Evolutionary conservation across 1,284 basidiomycete species (phyloP), one percentile per base, ranked within the genome.

Genomic region (Erythrobasidium hasegawianum): DNA sequence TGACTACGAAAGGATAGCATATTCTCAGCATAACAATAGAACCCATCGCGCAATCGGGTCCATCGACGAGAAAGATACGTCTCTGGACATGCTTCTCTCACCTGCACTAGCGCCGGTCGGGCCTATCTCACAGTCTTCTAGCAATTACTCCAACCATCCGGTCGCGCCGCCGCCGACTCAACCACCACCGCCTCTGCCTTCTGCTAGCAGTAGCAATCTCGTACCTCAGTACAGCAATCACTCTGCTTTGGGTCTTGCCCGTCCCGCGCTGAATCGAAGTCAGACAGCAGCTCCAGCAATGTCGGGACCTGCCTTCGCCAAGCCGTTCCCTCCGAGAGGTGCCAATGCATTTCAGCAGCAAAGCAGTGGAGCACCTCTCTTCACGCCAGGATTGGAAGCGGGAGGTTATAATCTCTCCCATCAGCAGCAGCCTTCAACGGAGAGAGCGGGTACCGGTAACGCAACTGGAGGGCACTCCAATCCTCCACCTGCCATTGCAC

Each of bases 191-290:
- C 53, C 54, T 56, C 27, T 49, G 4, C 61, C 54, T 41, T 14
- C 4, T n/a, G 43, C n/a, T 47, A 7, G 7, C 43, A 47, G 22
- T 47, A 24, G 43, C 43, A 47, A 47, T 16, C 29, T 14, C 40
- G 33, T 33, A 11, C 33, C 33, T 33, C 33, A 33, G 11, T 45
- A 53, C 38, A 54, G 24, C 24, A 14, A 39, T 54, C 26, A 40
- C 27, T 7, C 33, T 29, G 16, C 20, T 22, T 27, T 41, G 20
- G 56, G 50, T n/a, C 53, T 54, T 14, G 53, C 61, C 29, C 53
- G 61, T 47, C 61, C 61, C 5, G 45, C 54, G 8, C 56, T 64
- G 41, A 64, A 64, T 54, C 52, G 61, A 33, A 64, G 61, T 64
- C 61, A 64, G 29, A 64, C 61, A 16, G 43, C 43, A 5, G 43